A percentile compares a stretch with the other conserved stretches of the same genome.
Evolutionary conservation across 257 asterid genomes (phyloP).

Genomic region (Salvia hispanica): DNA sequence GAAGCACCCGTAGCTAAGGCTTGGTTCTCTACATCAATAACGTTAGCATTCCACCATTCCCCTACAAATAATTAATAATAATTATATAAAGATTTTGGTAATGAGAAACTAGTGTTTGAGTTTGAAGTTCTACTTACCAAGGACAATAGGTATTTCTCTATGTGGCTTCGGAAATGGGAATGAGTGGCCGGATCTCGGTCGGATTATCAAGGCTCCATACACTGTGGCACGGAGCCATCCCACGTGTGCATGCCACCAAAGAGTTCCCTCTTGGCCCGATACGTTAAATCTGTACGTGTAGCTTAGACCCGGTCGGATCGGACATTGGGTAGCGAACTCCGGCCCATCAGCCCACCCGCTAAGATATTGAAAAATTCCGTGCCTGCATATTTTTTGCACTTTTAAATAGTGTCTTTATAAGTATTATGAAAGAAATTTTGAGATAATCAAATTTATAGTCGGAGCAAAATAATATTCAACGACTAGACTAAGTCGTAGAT

Average conservation of each 20-base stretch:
- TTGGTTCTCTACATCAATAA: conserved; percentile 44
- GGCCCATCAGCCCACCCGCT: conserved; percentile 88
- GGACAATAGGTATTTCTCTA: conserved; percentile 56
- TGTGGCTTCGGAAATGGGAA: conserved; percentile 72
- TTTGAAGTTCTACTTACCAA: conserved; percentile 42
- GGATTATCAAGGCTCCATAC: conserved; percentile 65
- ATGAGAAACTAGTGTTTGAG: not conserved
- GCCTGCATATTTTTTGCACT: conserved; percentile 44
- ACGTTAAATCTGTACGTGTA: conserved; percentile 62
- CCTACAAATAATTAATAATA: conserved; percentile 35
- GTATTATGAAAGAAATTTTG: too few relatives aligned
- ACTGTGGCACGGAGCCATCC: conserved; percentile 64
- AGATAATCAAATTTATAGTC: too few relatives aligned
- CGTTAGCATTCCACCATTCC: conserved; percentile 70
- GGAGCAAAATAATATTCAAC: too few relatives aligned
- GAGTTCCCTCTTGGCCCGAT: conserved; percentile 71
- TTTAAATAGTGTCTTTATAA: too few relatives aligned
- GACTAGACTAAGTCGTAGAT: too few relatives aligned
- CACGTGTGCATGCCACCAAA: conserved; percentile 85
- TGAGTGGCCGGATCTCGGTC: conserved; percentile 50
- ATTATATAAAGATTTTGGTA: not conserved
- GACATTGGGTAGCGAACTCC: conserved; percentile 61
- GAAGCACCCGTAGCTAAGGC: conserved; percentile 41
- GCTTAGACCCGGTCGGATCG: conserved; percentile 58
- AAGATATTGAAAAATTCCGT: conserved; percentile 57